A percentile compares a stretch with the other conserved stretches of the same genome.
These are phyloP conservation scores for Podospora conica DNA, from an alignment of 495 filamentous ascomycete species.

Conservation along the genomic window DNA sequence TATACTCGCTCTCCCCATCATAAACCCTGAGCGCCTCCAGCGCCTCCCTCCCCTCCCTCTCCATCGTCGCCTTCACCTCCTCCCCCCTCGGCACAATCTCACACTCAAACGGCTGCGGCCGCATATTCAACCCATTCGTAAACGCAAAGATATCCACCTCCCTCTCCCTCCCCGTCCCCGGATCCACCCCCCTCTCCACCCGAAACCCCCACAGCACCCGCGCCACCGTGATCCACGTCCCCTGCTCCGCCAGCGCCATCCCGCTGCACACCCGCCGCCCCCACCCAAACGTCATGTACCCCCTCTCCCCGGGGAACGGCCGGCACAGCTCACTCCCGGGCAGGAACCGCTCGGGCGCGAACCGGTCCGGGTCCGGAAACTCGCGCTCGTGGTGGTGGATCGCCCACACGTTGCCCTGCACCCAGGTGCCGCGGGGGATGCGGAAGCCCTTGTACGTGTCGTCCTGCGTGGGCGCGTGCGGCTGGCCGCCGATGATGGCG, in stretches of 20 bases:
- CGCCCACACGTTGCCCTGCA: conserved; percentile 59
- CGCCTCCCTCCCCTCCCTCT: conserved; percentile 50
- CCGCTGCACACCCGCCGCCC: conserved; percentile 55
- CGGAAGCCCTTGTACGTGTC: conserved; percentile 52
- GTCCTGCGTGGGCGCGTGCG: conserved; percentile 55
- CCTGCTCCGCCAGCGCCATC: conserved; percentile 53
- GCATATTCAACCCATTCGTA: conserved; percentile 52
- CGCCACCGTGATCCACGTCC: conserved; percentile 50
- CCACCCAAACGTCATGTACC: conserved; percentile 62
- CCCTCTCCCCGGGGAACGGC: conserved; percentile 52
- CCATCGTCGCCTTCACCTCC: conserved; percentile 46
- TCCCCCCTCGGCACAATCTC: conserved; percentile 43
- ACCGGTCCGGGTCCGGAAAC: conserved; percentile 56
- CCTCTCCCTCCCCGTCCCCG: conserved; percentile 42
- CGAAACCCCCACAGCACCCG: conserved; percentile 51
- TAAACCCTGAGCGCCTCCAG: conserved; percentile 46
- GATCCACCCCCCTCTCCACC: conserved; percentile 44
- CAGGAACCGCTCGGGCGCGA: conserved; percentile 46
- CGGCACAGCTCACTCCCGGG: conserved; percentile 42
- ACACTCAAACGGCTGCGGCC: conserved; percentile 48
- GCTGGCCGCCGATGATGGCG: conserved; percentile 56
- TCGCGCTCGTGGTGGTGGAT: conserved; percentile 59
- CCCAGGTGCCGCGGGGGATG: conserved; percentile 49
- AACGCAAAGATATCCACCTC: conserved; percentile 48
- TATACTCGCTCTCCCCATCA: conserved; percentile 53